Base-by-base conservation (phyloP, 1,139 yeast genomes). In the Geotrichum macrosporum region DNA sequence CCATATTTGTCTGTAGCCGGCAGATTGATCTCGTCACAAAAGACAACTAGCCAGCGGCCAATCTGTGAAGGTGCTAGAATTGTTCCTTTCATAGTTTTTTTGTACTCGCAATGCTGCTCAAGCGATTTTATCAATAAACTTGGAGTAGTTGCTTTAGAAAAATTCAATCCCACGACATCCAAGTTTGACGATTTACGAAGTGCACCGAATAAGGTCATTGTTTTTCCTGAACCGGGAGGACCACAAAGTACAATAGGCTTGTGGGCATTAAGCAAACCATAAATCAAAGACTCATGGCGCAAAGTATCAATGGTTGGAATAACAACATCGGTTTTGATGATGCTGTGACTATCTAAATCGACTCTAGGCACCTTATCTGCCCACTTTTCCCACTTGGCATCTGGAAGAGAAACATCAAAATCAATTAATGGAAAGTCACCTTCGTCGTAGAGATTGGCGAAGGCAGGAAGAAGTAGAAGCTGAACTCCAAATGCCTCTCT, bases 161-260 rank as follows among this genome's bases (percentile, higher is more conserved):
- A 88, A 59, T 88, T 89, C 55, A 92, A 66, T 1, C 87, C 77
- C 2, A 81, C 72, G 4, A 86, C 70, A 33, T 81, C 85, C 50
- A 80, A 69, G 22, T 73, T 70, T 0, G 80, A 75, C 0, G 82
- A 72, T 47, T 72, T 73, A 42, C 85, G 70, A 38, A 92, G 64
- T 0, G 88, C 81, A 46, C 82, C 80, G 55, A 85, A 74, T 24
- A 92, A 66, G 0, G 92, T 81, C 97, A 89, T 89, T 0, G 97
- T 89, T 61, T 92, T 92, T 53, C 98, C 98, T 0, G 96, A 84
- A 2, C 98, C 98, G 0, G 98, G 97, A 0, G 97, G 97, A 4
- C 98, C 98, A 67, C 96, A 88, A 29, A 92, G 70, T 27, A 92
- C 70, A 20, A 87, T 64, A 0, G 94, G 78, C 41, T 69, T 68